A percentile compares a stretch with the other conserved stretches of the same genome.
phyloP scores from a whole-genome alignment of 257 asterid genomes.

The Marsdenia floribunda region DNA sequence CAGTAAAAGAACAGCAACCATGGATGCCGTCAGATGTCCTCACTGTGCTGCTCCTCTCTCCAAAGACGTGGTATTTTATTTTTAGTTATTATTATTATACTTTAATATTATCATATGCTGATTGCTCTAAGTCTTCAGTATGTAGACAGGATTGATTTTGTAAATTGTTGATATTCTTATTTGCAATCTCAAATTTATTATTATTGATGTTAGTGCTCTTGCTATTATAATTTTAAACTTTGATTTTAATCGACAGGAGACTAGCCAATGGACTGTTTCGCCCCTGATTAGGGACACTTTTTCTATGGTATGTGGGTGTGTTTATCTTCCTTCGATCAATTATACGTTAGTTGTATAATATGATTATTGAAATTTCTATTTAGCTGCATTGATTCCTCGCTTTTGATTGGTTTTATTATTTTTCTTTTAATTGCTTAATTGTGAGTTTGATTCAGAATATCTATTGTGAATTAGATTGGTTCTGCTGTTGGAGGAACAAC shows the following conservation, averaged over 20 bases:
- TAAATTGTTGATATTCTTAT: neutral
- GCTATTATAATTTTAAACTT: too few relatives aligned
- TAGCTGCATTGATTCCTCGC: neutral
- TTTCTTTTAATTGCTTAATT: neutral
- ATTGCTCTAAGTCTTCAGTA: neutral
- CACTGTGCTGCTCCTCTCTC: slow-evolving; percentile 89
- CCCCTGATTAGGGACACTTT: slow-evolving; percentile 83
- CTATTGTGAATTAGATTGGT: slow-evolving; percentile 53
- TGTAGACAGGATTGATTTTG: neutral
- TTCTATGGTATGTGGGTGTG: slow-evolving; percentile 53
- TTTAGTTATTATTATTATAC: too few relatives aligned
- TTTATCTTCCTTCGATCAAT: neutral
- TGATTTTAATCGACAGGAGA: slow-evolving; percentile 46
- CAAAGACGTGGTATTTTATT: slow-evolving; percentile 50
- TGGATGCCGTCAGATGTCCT: slow-evolving; percentile 40
- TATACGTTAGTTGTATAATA: neutral
- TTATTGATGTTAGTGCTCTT: neutral
- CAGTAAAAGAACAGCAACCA: neutral
- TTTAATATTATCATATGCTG: neutral
- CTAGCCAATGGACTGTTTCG: slow-evolving; percentile 75
- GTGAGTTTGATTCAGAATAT: neutral
- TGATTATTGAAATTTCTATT: neutral
- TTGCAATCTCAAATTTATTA: neutral
- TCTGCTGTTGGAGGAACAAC: slow-evolving; percentile 88
- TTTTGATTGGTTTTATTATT: slow-evolving; percentile 6